Evolutionary conservation across 495 filamentous ascomycete genomes (phyloP).

Genomic region (Podospora pseudocomata): DNA sequence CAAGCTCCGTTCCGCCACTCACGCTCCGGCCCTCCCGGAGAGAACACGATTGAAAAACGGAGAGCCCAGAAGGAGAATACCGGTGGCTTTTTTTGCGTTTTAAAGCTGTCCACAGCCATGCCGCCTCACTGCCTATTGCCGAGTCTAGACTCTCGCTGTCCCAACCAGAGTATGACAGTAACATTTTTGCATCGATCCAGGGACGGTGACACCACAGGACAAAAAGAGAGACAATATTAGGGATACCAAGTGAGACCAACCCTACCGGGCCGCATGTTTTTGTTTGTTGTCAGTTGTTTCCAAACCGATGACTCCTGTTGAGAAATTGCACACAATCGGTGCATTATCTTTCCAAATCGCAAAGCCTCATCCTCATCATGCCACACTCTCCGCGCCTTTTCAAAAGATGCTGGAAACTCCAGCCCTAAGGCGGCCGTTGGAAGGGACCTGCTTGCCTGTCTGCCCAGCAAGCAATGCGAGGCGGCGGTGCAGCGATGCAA

Average conservation of each 20-base stretch:
- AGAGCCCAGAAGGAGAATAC: not conserved
- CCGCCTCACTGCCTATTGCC: not conserved
- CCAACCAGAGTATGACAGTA: not conserved
- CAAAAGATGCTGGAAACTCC: not conserved
- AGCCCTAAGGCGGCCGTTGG: not conserved
- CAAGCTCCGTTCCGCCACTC: not conserved
- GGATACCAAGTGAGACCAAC: not conserved
- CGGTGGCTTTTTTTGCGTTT: not conserved
- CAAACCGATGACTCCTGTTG: not conserved
- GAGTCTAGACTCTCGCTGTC: not conserved
- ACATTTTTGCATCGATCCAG: not conserved
- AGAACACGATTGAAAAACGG: not conserved
- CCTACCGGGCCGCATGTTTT: not conserved
- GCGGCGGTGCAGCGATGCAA: not conserved
- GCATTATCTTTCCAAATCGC: not conserved
- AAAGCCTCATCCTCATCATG: not conserved
- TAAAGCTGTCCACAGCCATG: not conserved
- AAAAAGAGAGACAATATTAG: not conserved
- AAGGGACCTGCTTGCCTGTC: not conserved
- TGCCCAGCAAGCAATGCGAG: not conserved
- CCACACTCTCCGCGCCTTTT: not conserved
- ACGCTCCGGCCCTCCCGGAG: not conserved
- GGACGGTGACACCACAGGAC: not conserved
- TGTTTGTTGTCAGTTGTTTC: not conserved
- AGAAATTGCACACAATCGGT: not conserved